phyloP scores from a whole-genome alignment of 768 basidiomycete species.

The Agaricus subrufescens region DNA sequence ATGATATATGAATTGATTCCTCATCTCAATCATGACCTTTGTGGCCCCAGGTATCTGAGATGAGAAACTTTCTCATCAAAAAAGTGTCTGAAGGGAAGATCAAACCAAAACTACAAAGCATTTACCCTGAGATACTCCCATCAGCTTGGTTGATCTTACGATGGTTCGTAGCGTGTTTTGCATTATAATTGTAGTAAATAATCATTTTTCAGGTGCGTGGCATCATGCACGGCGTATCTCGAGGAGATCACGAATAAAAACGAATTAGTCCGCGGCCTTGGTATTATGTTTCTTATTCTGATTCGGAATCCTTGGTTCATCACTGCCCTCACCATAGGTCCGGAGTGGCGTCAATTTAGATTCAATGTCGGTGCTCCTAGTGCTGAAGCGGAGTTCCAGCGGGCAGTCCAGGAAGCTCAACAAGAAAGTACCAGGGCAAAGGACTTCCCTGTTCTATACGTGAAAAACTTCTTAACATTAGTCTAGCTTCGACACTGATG shows the following conservation, averaged over 20 bases:
- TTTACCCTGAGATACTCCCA: conserved; percentile 42
- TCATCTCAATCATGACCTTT: background rate
- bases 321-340: conserved; percentile 23
- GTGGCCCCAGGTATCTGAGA: conserved; percentile 40
- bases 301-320: background rate
- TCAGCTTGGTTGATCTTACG: conserved; percentile 65
- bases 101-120: conserved; percentile 50
- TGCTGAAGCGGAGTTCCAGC: conserved; percentile 61
- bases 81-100: conserved; percentile 45
- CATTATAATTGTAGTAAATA: background rate
- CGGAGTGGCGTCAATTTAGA: conserved; percentile 57
- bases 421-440: conserved; percentile 32
- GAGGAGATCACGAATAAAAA: conserved; percentile 55
- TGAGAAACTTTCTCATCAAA: conserved; percentile 55
- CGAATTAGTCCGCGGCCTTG: conserved; percentile 50
- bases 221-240: conserved; percentile 67
- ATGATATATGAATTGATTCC: conserved; percentile 11
- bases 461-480: conserved; percentile 14
- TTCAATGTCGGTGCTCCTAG: conserved; percentile 70
- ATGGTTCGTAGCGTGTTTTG: conserved; percentile 35
- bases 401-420: conserved; percentile 37
- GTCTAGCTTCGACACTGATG: background rate
- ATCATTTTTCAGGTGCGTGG: conserved; percentile 50
- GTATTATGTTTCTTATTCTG: conserved; percentile 22
- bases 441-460: conserved; percentile 44